phyloP scores from a whole-genome alignment of 805 yeast genomes.

The Helenozyma baotianmanensis region DNA sequence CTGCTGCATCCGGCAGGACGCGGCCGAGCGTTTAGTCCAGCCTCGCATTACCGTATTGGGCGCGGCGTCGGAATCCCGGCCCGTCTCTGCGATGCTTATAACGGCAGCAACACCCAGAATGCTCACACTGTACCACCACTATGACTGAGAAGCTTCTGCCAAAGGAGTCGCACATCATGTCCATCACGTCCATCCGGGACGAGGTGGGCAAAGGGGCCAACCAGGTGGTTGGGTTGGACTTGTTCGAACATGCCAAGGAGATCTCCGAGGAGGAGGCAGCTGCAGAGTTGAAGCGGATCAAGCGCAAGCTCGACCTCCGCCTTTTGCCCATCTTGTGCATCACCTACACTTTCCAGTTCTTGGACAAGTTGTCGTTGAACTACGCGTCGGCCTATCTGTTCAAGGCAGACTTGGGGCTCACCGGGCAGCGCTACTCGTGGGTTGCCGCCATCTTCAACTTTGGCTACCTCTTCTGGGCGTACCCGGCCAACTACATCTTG shows the following conservation, averaged over 20 bases:
- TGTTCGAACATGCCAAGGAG: conserved; percentile 24
- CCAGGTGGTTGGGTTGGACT: conserved; percentile 20
- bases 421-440: conserved; percentile 22
- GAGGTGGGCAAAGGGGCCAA: conserved; percentile 2
- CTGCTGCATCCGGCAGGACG: no score
- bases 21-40: no score
- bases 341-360: conserved; percentile 23
- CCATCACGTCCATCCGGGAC: conserved; percentile 5
- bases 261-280: conserved; percentile 26
- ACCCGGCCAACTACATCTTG: conserved; percentile 18
- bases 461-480: conserved; percentile 19
- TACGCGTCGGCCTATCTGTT: conserved; percentile 22
- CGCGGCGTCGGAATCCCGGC: no score
- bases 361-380: conserved; percentile 22
- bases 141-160: no score
- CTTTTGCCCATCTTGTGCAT: conserved; percentile 27
- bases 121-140: no score
- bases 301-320: conserved; percentile 30
- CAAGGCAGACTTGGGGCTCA: conserved; percentile 18
- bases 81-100: no score
- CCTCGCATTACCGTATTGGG: no score
- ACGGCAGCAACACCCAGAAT: no score
- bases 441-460: conserved; percentile 26
- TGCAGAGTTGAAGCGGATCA: conserved; percentile 17
- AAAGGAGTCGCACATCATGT: no score